These are phyloP conservation scores for Tolypocladium pustulatum DNA, from an alignment of 2,329 filamentous ascomycete genomes.

Conservation along the genomic window DNA sequence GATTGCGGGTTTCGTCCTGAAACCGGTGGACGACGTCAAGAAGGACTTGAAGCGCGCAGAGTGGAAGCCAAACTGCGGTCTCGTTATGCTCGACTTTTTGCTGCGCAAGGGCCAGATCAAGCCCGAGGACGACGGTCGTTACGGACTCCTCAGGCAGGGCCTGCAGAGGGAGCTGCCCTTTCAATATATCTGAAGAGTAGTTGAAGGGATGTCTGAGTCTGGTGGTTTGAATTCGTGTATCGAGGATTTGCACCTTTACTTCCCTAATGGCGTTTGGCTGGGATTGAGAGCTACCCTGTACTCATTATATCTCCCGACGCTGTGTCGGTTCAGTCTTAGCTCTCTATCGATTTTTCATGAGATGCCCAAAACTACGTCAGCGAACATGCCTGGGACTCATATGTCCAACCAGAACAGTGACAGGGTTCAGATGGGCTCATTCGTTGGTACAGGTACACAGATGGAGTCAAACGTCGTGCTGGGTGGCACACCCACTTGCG, in stretches of 20 bases:
- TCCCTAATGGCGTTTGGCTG: background rate
- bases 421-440: background rate
- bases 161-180: conserved; percentile 18
- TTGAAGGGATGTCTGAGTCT: background rate
- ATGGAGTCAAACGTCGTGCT: background rate
- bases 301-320: background rate
- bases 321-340: background rate
- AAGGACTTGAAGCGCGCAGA: conserved; percentile 10
- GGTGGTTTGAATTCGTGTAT: background rate
- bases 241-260: background rate
- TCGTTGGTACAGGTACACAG: background rate
- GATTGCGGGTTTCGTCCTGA: conserved; percentile 17
- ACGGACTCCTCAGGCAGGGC: conserved; percentile 9
- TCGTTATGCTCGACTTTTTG: conserved; percentile 28
- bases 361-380: background rate
- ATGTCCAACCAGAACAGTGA: background rate
- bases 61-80: conserved; percentile 29
- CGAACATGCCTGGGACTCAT: background rate
- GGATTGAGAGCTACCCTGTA: background rate
- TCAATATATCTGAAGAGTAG: conserved; percentile 1
- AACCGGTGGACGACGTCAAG: conserved; percentile 19
- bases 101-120: conserved; percentile 17
- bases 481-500: background rate
- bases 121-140: conserved; percentile 12
- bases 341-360: background rate